Base-by-base conservation (phyloP, 345 rosid genomes). In the Acer negundo region DNA sequence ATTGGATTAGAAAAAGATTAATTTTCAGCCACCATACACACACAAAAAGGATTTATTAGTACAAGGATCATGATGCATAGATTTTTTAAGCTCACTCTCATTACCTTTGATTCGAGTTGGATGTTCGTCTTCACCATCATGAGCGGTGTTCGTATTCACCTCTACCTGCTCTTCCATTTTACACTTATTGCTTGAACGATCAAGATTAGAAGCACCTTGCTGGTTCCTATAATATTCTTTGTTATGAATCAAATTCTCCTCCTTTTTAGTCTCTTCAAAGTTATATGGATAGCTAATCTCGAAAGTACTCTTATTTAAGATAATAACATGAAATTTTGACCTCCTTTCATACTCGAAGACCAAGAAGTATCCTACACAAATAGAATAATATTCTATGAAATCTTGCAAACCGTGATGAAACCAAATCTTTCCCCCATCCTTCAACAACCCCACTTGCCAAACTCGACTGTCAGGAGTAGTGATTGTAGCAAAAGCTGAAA, bases 401-500 rank as follows among this genome's bases (percentile, higher is more conserved):
- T 86, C 75, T n/a, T 78, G 75, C 86, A 86, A 87, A 17, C 85
- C 89, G 49, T 73, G 75, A 35, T 88, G 82, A 65, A 88, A 82
- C 87, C 87, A 88, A 62, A 84, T 70, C 15, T 75, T 65, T 69
- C 70, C 61, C n/a, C 65, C 79, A 0, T 23, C 64, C 62, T 65
- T 83, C 42, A 70, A 67, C n/a, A 89, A 62, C 28, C 86, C 83
- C 10, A 86, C 81, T 13, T 28, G 80, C 88, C 88, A 85, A 59
- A 38, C 77, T 46, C 42, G 72, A 44, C 92, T 88, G 2, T 7
- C 22, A 10, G 26, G 63, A 7, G 8, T 11, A 2, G 63, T 20
- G 4, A 59, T 3, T 1, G 3, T 8, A 8, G 12, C 63, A 59
- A 59, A 19, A 22, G 10, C 13, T 11, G 5, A 22, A n/a, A 59